phyloP scores from a whole-genome alignment of 805 yeast genomes.

The Ogataea corticis region DNA sequence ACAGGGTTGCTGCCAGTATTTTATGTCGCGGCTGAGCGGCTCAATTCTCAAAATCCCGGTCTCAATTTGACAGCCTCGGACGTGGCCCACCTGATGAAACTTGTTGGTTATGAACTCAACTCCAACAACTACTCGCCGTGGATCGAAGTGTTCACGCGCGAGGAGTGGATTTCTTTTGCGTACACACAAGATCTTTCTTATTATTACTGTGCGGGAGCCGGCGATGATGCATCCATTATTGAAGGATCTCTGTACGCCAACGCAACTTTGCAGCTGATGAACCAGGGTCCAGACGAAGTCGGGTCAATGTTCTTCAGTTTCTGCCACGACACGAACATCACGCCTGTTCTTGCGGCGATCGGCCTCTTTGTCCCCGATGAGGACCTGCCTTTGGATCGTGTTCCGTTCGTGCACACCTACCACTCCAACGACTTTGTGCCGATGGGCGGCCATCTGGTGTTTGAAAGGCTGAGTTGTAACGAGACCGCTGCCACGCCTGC shows the following conservation, averaged over 20 bases:
- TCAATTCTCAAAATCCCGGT: constrained; percentile 52
- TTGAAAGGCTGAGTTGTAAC: constrained; percentile 34
- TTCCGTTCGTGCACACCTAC: constrained; percentile 50
- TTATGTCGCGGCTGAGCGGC: constrained; percentile 50
- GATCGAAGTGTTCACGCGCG: constrained; percentile 64
- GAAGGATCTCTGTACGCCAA: constrained; percentile 59
- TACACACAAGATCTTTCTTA: constrained; percentile 56
- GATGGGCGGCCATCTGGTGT: constrained; percentile 49
- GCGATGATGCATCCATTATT: constrained; percentile 51
- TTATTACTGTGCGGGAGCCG: constrained; percentile 63
- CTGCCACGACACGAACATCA: constrained; percentile 58
- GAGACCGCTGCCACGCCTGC: constrained; percentile 9
- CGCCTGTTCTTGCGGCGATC: constrained; percentile 48
- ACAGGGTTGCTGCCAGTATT: constrained; percentile 39
- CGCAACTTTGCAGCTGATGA: constrained; percentile 32
- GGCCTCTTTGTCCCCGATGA: constrained; percentile 41
- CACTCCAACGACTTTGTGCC: constrained; percentile 49
- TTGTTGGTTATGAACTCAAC: constrained; percentile 72
- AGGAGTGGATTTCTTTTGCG: constrained; percentile 60
- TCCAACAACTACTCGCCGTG: constrained; percentile 64
- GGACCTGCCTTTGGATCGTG: constrained; percentile 41
- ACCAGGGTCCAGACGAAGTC: constrained; percentile 31
- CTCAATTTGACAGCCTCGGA: constrained; percentile 51
- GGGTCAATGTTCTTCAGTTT: constrained; percentile 12
- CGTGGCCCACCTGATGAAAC: constrained; percentile 49